phyloP scores from a whole-genome alignment of 2,329 filamentous ascomycete genomes.

The Botrytis fabae region DNA sequence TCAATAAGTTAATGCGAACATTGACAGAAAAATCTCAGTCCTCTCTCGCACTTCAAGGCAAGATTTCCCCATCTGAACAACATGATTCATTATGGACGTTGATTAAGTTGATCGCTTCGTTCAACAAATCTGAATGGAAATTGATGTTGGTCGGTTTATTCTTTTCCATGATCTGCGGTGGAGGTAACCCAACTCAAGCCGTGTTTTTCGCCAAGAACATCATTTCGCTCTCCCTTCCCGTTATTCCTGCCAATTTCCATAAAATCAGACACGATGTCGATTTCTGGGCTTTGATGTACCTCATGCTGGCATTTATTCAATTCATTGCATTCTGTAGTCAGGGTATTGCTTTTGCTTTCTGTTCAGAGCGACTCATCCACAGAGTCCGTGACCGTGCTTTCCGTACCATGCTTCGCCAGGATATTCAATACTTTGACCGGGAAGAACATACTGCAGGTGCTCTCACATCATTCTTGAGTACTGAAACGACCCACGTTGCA shows the following conservation, averaged over 20 bases:
- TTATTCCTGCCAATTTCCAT: conserved; percentile 39
- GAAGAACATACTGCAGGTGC: conserved; percentile 89
- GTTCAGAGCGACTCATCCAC: conserved; percentile 83
- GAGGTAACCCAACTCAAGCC: conserved; percentile 73
- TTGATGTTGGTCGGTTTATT: conserved; percentile 72
- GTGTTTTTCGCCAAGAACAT: conserved; percentile 92
- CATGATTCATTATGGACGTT: conserved; percentile 73
- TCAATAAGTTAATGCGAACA: conserved; percentile 56
- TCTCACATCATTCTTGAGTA: conserved; percentile 84
- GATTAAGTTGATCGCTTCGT: conserved; percentile 75
- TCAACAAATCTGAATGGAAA: conserved; percentile 72
- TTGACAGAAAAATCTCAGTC: conserved; percentile 62
- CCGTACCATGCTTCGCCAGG: conserved; percentile 84
- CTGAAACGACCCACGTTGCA: conserved; percentile 84
- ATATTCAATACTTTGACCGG: conserved; percentile 86
- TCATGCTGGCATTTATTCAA: conserved; percentile 76
- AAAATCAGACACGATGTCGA: conserved; percentile 66
- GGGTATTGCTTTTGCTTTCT: conserved; percentile 75
- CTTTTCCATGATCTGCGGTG: conserved; percentile 75
- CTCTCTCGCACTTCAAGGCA: conserved; percentile 66
- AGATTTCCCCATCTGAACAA: conserved; percentile 49
- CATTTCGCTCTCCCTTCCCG: conserved; percentile 57
- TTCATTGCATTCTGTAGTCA: conserved; percentile 68
- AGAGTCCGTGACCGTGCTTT: conserved; percentile 82
- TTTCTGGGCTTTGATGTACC: conserved; percentile 88